Conservation (phyloP, 2,329 filamentous ascomycete genomes). For the Thermothelomyces thermophilus region DNA sequence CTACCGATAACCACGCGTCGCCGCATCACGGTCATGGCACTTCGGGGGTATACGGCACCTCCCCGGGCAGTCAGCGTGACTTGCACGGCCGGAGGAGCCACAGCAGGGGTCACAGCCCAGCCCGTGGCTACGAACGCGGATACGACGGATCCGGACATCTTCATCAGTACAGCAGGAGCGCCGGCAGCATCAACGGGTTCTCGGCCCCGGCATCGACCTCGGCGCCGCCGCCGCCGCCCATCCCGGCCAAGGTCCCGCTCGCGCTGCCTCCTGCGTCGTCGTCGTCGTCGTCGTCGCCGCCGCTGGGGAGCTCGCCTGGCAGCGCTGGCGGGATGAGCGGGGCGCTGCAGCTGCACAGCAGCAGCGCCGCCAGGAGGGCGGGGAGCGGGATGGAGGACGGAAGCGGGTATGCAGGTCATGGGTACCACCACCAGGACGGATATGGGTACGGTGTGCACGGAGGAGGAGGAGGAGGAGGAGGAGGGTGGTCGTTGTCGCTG, state of each 20-base stretch:
- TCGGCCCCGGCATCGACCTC: neutral
- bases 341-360: slow-evolving; percentile 24
- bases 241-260: slow-evolving; percentile 65
- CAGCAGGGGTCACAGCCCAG: neutral
- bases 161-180: slow-evolving; percentile 23
- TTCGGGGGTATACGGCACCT: slow-evolving; percentile 24
- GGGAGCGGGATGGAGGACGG: slow-evolving; percentile 14
- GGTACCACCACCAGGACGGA: neutral
- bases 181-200: neutral
- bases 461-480: slow-evolving; percentile 27
- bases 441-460: neutral
- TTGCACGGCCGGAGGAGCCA: slow-evolving; percentile 22
- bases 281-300: neutral
- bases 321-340: slow-evolving; percentile 19
- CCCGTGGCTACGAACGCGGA: neutral
- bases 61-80: slow-evolving; percentile 19
- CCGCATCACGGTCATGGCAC: neutral
- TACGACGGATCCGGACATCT: slow-evolving; percentile 2
- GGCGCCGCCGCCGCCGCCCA: slow-evolving; percentile 41
- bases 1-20: slow-evolving; percentile 36
- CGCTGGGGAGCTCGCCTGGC: neutral
- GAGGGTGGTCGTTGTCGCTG: slow-evolving; percentile 48
- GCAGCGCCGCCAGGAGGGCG: slow-evolving; percentile 19
- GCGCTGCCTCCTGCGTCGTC: slow-evolving; percentile 18
- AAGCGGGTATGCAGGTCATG: slow-evolving; percentile 26